Base-by-base conservation (phyloP, 768 basidiomycete species). In the Tremella fuciformis region DNA sequence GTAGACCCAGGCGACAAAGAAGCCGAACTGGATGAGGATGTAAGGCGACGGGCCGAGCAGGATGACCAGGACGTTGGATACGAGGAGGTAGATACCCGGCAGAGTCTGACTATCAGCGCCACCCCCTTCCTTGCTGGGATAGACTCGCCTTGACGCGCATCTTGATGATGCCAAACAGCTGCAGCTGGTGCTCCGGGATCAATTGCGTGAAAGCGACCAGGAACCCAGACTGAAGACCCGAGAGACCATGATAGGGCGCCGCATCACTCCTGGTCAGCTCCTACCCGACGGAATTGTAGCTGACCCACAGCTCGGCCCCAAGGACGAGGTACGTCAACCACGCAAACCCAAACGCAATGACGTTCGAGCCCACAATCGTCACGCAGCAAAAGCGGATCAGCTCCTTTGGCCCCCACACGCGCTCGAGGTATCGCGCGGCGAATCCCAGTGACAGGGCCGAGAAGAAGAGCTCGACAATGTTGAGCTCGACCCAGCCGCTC, bases 141-240 rank as follows among this genome's bases (percentile, higher is more conserved):
- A 11, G 21, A 69, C 79, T 34, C 41, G 89, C 93, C 85, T 98
- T 99, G 67, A 98, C 93, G 57, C 91, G 84, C 48, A 88, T 82
- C 56, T 70, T 66, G 57, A 77, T 46, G 18, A 65, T 48, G 22
- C 92, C 91, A 59, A 98, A 81, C 16, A 98, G 71, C 76, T 98
- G 96, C 13, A 99, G 86, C 78, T 98, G 94, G 70, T 99, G 93
- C 77, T 99, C 96, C 29, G 94, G 94, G 66, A 98, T 98, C 55
- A 96, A 78, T 76, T 99, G 96, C 2, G 93, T 98, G 78, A 97
- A 97, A 6, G 93, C 94, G 55, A 99, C 96, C 37, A 99, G 81
- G 61, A 93, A 81, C 1, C 86, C 87, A 51, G 86, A 86, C 70
- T 96, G 90, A 18, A 99, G 81, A 4, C 90, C 88, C 83, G 88